phyloP scores from a whole-genome alignment of 257 asterid genomes.

The Leptodermis oblonga region DNA sequence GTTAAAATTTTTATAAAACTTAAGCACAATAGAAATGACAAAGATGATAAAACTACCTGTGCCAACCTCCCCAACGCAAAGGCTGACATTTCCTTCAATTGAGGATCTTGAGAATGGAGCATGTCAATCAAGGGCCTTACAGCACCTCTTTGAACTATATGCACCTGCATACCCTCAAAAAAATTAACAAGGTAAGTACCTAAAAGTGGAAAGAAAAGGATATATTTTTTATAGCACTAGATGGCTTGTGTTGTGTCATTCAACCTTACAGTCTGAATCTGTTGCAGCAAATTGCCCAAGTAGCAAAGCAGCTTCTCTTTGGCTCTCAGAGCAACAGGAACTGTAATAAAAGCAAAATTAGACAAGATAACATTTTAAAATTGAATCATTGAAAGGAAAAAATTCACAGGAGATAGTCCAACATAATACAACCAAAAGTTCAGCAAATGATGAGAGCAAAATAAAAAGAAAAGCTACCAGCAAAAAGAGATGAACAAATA shows the following conservation, averaged over 20 bases:
- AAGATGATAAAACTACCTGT: constrained; percentile 48
- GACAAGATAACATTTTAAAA: constrained; percentile 15
- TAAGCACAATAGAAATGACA: constrained; percentile 2
- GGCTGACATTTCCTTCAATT: constrained; percentile 95
- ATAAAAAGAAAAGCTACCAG: constrained; percentile 2
- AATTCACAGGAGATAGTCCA: neutral
- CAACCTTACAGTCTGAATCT: constrained; percentile 98
- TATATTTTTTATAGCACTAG: no score
- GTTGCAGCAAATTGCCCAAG: constrained; percentile 99
- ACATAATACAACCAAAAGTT: constrained; percentile 1
- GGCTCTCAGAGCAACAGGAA: constrained; percentile 98
- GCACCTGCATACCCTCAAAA: constrained; percentile 47
- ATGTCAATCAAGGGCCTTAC: constrained; percentile 90
- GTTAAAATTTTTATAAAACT: neutral
- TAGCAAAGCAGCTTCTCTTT: constrained; percentile 97
- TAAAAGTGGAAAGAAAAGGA: neutral
- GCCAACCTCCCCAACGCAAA: constrained; percentile 98
- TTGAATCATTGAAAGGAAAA: neutral
- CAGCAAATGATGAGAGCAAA: neutral
- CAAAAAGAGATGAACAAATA: constrained; percentile 20
- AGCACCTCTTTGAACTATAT: constrained; percentile 99
- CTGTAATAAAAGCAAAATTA: constrained; percentile 36
- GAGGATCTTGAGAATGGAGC: constrained; percentile 94
- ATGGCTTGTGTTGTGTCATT: constrained; percentile 15
- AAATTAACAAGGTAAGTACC: neutral